These are phyloP conservation scores for Penicillium sp. DNA, from an alignment of 2,329 filamentous ascomycete species.

Conservation along the genomic window DNA sequence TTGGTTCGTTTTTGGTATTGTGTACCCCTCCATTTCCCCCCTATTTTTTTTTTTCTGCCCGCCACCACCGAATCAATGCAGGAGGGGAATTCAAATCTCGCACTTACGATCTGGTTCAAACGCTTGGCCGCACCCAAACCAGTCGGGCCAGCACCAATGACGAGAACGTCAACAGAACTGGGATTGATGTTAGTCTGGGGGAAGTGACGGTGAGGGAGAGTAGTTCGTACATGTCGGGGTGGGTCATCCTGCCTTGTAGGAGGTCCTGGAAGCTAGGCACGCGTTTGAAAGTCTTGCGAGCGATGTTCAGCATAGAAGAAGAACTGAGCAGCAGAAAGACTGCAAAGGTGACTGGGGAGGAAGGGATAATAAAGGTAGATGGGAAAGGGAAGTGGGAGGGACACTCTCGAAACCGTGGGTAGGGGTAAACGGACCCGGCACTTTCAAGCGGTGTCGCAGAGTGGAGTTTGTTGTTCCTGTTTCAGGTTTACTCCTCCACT, in stretches of 20 bases:
- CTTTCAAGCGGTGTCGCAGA: conserved; percentile 26
- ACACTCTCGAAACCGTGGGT: conserved; percentile 24
- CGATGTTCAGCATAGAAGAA: conserved; percentile 46
- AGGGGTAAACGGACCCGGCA: conserved; percentile 24
- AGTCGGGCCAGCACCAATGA: conserved; percentile 97
- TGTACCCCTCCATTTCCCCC: conserved; percentile 22
- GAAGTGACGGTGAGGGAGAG: neutral
- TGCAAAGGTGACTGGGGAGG: conserved; percentile 23
- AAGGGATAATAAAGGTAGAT: conserved; percentile 18
- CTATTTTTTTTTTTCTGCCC: conserved; percentile 16
- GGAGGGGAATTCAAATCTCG: conserved; percentile 1
- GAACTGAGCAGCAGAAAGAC: conserved; percentile 31
- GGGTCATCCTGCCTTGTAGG: conserved; percentile 48
- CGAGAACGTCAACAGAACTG: conserved; percentile 91
- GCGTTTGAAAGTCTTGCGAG: conserved; percentile 44
- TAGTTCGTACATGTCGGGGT: conserved; percentile 45
- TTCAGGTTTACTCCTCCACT: conserved; percentile 34
- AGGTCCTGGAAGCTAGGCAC: conserved; percentile 48
- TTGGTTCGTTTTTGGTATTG: conserved; percentile 9
- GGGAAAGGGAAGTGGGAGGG: conserved; percentile 24
- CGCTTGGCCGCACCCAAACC: conserved; percentile 97
- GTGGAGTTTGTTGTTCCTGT: conserved; percentile 32
- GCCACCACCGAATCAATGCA: neutral
- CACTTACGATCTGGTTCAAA: conserved; percentile 86
- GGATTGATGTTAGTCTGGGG: conserved; percentile 4